Evolutionary conservation across 1,284 basidiomycete genomes (phyloP), one percentile per base, ranked within the genome.

Genomic region (Trichosporon sp.): DNA sequence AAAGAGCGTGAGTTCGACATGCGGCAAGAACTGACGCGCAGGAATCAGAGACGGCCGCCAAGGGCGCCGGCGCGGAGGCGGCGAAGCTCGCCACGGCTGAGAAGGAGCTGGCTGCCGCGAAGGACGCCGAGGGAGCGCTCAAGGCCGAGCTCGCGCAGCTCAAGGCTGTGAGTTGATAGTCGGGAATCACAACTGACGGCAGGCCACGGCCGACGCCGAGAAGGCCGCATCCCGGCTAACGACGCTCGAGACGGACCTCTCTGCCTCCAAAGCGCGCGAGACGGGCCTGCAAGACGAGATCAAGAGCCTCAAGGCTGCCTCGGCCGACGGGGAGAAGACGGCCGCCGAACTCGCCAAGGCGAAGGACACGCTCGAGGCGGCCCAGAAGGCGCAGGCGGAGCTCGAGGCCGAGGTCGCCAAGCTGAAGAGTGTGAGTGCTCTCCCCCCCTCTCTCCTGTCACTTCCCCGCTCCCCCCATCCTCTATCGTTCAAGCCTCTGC

Each of bases 221-320:
- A 6, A n/a, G n/a, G n/a, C n/a, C n/a, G n/a, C n/a, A 47, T 7
- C 51, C 9, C 21, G 6, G 51, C 51, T 25, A 5, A 11, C 9
- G 51, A 51, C 64, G 15, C 35, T 70, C 1, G 68, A 79, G 66
- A 64, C 68, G 6, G 62, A 77, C 9, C 65, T 81, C 1, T 62
- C 69, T 0, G 51, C 75, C 1, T 75, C 78, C 8, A 74, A 76
- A 62, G 72, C 70, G 6, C 77, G 25, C 12, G 47, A 53, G 4
- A 13, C 47, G 5, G 47, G 25, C 4, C 21, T 27, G 23, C 47
- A 53, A 9, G 47, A 23, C 21, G 47, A 53, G 47, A 23, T 53
- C 8, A 27, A 4, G 25, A 27, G 25, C 78, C 63, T 74, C 73
- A 32, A 66, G 76, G 51, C 71, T 81, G n/a, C 73, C 31, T 56